Percentiles rank a stretch among this genome's conserved stretches.
phyloP scores from a whole-genome alignment of 2,329 filamentous ascomycete species.

The Botrytis deweyae region DNA sequence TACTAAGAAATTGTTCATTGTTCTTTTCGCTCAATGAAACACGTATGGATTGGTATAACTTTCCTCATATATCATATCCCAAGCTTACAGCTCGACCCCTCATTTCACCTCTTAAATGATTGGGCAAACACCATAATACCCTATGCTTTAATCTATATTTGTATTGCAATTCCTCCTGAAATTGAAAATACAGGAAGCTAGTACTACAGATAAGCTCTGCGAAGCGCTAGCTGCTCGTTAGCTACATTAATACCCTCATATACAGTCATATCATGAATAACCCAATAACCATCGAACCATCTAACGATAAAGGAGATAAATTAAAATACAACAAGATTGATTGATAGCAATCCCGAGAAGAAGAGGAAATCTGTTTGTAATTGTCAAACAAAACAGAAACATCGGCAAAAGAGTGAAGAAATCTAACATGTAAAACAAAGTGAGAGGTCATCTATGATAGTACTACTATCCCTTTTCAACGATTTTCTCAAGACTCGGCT shows the following conservation, averaged over 20 bases:
- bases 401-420: neutral
- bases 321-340: neutral
- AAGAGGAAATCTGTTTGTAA: neutral
- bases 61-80: neutral
- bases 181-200: neutral
- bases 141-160: neutral
- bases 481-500: conserved; percentile 32
- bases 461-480: neutral
- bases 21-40: neutral
- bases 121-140: neutral
- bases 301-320: neutral
- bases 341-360: neutral
- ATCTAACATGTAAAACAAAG: neutral
- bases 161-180: neutral
- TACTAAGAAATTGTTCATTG: neutral
- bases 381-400: neutral
- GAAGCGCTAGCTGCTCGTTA: neutral
- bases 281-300: neutral
- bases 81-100: neutral
- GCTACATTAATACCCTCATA: neutral
- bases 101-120: neutral
- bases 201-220: neutral
- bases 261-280: neutral
- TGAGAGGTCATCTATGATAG: neutral
- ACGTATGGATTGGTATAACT: neutral